phyloP scores from a whole-genome alignment of 1,139 yeast species.

The Yamadazyma atmosphaerica region DNA sequence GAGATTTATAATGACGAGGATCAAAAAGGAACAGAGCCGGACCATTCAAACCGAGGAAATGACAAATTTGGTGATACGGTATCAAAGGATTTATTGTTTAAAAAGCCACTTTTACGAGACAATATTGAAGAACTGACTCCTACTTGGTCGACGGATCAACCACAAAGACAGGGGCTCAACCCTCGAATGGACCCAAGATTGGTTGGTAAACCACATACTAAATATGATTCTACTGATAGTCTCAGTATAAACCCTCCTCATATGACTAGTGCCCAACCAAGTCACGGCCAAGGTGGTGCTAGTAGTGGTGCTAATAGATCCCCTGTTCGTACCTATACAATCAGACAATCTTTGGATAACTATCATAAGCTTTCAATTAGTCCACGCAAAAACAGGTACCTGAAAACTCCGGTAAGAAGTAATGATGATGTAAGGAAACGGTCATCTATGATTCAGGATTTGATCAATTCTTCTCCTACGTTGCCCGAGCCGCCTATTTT shows the following conservation, averaged over 20 bases:
- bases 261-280: conserved; percentile 9
- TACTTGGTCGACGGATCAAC: conserved; percentile 40
- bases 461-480: conserved; percentile 52
- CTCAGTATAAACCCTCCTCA: conserved; percentile 26
- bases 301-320: conserved; percentile 9
- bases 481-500: conserved; percentile 49
- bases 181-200: too few relatives aligned
- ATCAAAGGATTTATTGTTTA: conserved; percentile 13
- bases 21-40: not conserved
- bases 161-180: conserved; percentile 21
- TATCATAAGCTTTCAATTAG: conserved; percentile 38
- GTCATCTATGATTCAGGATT: conserved; percentile 43
- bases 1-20: conserved; percentile 11
- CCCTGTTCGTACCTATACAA: conserved; percentile 24
- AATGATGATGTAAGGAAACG: conserved; percentile 25
- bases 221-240: conserved; percentile 26
- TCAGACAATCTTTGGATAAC: conserved; percentile 37
- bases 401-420: conserved; percentile 17
- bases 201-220: conserved; percentile 14
- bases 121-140: conserved; percentile 36
- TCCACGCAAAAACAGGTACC: conserved; percentile 26
- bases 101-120: conserved; percentile 24
- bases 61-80: conserved; percentile 3
- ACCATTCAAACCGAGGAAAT: too few relatives aligned
- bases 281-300: not conserved